Conservation (phyloP, 345 rosid species). For the Heritiera littoralis region DNA sequence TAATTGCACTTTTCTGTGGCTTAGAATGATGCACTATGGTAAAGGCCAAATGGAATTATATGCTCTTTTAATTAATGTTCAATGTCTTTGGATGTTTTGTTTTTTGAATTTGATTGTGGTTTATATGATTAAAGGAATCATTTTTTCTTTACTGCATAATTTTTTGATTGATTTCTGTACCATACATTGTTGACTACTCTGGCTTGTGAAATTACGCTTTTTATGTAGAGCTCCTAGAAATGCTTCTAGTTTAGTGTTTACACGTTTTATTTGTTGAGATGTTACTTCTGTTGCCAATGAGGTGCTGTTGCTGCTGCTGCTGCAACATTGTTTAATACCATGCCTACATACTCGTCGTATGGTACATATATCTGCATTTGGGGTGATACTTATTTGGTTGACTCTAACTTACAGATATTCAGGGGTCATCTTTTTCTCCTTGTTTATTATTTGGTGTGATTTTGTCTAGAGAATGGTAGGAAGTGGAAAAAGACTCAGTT, state of each 20-base stretch:
- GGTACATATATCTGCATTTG: not conserved
- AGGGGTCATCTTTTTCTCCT: not conserved
- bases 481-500: not conserved
- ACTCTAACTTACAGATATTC: not conserved
- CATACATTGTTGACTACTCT: too few relatives aligned
- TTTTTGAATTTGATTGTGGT: not conserved
- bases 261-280: not conserved
- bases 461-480: not conserved
- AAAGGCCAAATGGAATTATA: not conserved
- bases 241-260: not conserved
- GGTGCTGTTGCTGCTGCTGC: constrained; percentile 1
- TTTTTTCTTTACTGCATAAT: not conserved
- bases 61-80: not conserved
- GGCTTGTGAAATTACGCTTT: not conserved
- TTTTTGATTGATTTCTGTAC: not conserved
- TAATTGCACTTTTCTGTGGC: not conserved
- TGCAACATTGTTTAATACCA: not conserved
- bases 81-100: not conserved
- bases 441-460: not conserved
- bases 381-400: not conserved
- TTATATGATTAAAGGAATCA: not conserved
- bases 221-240: not conserved
- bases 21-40: not conserved
- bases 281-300: not conserved
- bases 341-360: not conserved